phyloP scores from a whole-genome alignment of 179 eudicot genomes.

The Beta corolliflora region DNA sequence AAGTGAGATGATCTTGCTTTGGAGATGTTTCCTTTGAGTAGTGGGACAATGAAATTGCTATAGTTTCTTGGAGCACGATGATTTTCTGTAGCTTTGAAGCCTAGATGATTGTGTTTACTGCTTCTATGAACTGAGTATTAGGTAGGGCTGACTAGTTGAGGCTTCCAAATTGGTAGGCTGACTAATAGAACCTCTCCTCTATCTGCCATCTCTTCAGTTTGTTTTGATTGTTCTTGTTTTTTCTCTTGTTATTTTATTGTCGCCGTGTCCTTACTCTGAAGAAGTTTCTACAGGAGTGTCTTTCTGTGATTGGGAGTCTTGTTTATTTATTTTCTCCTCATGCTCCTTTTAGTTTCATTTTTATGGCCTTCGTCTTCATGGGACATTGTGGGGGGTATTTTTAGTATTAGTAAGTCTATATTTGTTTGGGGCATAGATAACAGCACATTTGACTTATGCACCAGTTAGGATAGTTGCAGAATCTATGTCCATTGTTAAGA shows the following conservation, averaged over 20 bases:
- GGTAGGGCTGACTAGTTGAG: too few species aligned
- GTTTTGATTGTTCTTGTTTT: background rate
- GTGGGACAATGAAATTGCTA: too few species aligned
- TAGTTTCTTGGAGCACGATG: too few species aligned
- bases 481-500: background rate
- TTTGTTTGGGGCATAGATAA: background rate
- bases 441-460: background rate
- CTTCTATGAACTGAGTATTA: too few species aligned
- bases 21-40: too few species aligned
- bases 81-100: too few species aligned
- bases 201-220: too few species aligned
- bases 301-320: background rate
- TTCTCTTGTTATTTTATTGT: background rate
- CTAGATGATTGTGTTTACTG: too few species aligned
- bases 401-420: background rate
- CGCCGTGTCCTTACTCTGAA: background rate
- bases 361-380: constrained; percentile 5
- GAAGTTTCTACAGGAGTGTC: background rate
- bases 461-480: background rate
- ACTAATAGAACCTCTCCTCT: too few species aligned
- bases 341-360: background rate
- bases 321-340: background rate
- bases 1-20: too few species aligned
- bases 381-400: background rate
- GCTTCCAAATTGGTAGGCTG: too few species aligned